Base-by-base conservation (phyloP, 2,329 filamentous ascomycete species). In the Phialemonium atrogriseum region DNA sequence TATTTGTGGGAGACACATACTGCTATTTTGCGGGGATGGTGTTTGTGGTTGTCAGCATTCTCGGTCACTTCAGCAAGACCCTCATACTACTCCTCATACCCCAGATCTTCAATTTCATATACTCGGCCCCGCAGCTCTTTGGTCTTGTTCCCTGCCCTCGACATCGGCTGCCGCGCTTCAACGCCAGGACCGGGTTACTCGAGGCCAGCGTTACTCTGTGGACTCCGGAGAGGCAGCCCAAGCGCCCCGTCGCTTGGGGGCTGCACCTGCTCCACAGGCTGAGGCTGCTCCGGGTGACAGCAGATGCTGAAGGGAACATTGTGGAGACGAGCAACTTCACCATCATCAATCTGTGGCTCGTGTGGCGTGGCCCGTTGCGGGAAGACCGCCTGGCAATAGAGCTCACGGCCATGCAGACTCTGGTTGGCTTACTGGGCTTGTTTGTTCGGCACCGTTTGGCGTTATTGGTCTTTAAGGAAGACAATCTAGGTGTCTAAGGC, bases 11-110 rank as follows among this genome's bases (percentile, higher is more conserved):
- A 34, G 91, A 98, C 59, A 98, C 91, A 4, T 98, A 96, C 70
- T 98, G 91, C 70, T 98, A 98, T 63, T 95, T 98, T 58, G 91
- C 91, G 1, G 91, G 91, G 44, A 98, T 98, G 87, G 84, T 96
- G 23, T 98, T 98, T 54, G 91, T 89, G 33, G 88, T 95, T 26
- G 91, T 96, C 43, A 87, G 86, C 41, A 96, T 98, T 50, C 71
- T 95, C 32, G 91, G 91, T 15, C 91, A 98, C 63, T 98, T 98
- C 64, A 93, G 84, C 65, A 98, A 98, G 63, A 98, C 91, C 1
- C 71, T 98, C 27, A 73, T 94, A 34, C 73, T 98, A 30, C 70
- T 98, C 7, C 81, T 98, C 45, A 70, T 94, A 23, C 91, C 91
- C 10, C 91, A 98, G 61, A 83, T 93, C 47, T 87, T 93, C 72